A percentile compares a stretch with the other conserved stretches of the same genome.
Conservation (phyloP, 192 early-diverging fungal genomes). For the Gaertneriomyces sp. region DNA sequence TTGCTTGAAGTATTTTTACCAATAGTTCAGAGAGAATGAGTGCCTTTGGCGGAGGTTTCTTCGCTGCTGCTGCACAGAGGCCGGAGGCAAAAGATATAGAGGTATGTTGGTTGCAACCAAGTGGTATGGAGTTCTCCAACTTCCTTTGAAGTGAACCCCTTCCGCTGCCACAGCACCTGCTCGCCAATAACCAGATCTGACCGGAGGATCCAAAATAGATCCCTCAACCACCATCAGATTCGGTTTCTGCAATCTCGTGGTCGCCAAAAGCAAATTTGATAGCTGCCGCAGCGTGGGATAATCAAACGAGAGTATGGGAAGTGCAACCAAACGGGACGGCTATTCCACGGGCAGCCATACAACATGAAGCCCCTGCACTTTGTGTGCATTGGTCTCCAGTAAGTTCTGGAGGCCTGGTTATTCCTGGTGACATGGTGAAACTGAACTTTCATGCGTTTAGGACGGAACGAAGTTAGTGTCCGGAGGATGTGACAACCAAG, state of each 20-base stretch:
- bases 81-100: no score
- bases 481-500: constrained; percentile 87
- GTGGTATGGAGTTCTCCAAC: no score
- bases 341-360: constrained; percentile 72
- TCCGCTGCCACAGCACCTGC: no score
- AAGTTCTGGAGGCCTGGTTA: not conserved
- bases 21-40: no score
- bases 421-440: not conserved
- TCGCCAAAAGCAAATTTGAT: constrained; percentile 78
- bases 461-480: constrained; percentile 88
- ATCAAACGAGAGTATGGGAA: constrained; percentile 93
- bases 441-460: constrained; percentile 33
- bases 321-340: constrained; percentile 72
- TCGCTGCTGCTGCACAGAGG: no score
- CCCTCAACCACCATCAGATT: constrained; percentile 5
- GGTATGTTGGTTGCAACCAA: no score
- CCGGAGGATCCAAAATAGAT: no score
- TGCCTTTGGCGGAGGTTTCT: no score
- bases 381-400: constrained; percentile 66
- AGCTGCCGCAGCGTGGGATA: constrained; percentile 89
- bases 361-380: constrained; percentile 79
- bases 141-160: no score
- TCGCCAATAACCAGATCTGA: no score
- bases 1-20: no score
- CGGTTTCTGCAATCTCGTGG: constrained; percentile 74